phyloP scores from a whole-genome alignment of 1,284 basidiomycete species.

The Rhodotorula sp. region DNA sequence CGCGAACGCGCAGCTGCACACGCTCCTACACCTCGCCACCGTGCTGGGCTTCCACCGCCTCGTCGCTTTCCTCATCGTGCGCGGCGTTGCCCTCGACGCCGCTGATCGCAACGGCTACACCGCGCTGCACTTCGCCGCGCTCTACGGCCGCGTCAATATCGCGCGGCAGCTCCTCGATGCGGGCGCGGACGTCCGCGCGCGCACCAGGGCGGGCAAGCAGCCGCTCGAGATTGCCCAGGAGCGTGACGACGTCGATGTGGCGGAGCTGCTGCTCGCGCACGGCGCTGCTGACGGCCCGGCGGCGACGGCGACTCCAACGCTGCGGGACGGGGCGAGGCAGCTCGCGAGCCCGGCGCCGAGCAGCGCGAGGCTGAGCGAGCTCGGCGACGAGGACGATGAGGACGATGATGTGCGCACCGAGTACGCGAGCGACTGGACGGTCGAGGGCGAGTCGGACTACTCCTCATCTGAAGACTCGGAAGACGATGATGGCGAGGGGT shows the following conservation, averaged over 20 bases:
- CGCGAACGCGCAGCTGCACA: slow-evolving; percentile 50
- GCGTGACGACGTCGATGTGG: slow-evolving; percentile 58
- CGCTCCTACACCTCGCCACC: slow-evolving; percentile 74
- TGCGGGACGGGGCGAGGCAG: neutral
- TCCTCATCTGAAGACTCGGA: neutral
- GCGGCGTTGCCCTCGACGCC: slow-evolving; percentile 74
- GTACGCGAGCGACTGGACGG: slow-evolving; percentile 14
- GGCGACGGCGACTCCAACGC: neutral
- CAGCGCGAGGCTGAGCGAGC: neutral
- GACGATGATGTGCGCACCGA: slow-evolving; percentile 3
- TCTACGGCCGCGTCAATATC: slow-evolving; percentile 68
- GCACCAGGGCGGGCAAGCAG: slow-evolving; percentile 74
- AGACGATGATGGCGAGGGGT: neutral
- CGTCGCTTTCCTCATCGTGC: slow-evolving; percentile 69
- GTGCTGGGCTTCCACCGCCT: slow-evolving; percentile 77
- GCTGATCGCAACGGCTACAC: slow-evolving; percentile 90
- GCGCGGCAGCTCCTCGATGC: slow-evolving; percentile 69
- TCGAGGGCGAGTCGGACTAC: neutral
- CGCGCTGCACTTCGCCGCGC: slow-evolving; percentile 80
- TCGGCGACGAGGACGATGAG: neutral
- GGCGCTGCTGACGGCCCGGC: slow-evolving; percentile 1
- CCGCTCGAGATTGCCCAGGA: slow-evolving; percentile 72
- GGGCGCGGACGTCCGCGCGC: slow-evolving; percentile 76
- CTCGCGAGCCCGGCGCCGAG: neutral
- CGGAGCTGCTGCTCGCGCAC: slow-evolving; percentile 40